Evolutionary conservation across 495 filamentous ascomycete genomes (phyloP), one percentile per base, ranked within the genome.

Genomic region (Talaromyces liani): DNA sequence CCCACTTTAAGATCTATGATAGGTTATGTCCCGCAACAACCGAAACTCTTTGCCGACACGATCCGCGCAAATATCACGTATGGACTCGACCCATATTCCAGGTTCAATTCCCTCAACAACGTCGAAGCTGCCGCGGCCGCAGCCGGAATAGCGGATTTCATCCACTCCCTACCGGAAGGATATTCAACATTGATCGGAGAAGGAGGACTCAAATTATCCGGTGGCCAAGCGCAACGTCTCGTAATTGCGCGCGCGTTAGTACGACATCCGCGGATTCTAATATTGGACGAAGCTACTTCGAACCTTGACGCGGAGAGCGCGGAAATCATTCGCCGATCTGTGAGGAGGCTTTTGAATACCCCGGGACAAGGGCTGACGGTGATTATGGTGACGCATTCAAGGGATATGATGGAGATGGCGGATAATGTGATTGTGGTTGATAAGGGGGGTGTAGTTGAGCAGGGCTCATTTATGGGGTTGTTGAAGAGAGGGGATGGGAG

Each of bases 241-340:
- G 85, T 87, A 4, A 92, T 98, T 61, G 92, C 93, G 2, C 77
- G 94, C 1, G 93, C 93, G 4, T 73, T 98, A 1, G 78, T 89
- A 3, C 77, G 91, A 0, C 73, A 80, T 20, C 91, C 91, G 0
- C 79, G 80, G 47, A 72, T 97, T 6, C 70, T 98, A 20, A 82
- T 98, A 0, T 72, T 98, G 12, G 94, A 98, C 64, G 94, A 98
- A 72, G 89, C 93, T 4, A 98, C 94, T 0, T 89, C 85, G 29
- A 87, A 85, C 34, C 73, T 98, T 12, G 94, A 98, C 70, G 79
- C 79, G 0, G 82, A 85, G 64, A 87, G 80, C n/a, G 88, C 90
- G 1, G 82, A 79, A 36, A 74, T 82, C 6, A 82, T 98, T 14
- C 77, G 87, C n/a, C 72, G 80, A 24, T 87, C 88, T 4, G 79